Evolutionary conservation across 306 rosid genomes (phyloP), one percentile per base, ranked within the genome.

Genomic region (Quillaja saponaria): DNA sequence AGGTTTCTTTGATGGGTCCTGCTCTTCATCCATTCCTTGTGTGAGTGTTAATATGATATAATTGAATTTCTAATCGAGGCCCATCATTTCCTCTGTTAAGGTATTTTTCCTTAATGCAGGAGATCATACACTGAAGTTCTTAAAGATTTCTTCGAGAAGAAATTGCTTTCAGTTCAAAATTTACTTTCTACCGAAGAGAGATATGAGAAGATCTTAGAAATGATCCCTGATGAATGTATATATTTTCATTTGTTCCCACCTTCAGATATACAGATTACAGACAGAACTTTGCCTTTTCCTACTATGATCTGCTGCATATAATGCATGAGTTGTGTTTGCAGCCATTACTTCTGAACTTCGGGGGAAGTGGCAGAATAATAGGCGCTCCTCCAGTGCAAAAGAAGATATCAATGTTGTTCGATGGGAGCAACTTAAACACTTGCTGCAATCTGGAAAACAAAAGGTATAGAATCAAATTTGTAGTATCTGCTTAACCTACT

Each of bases 301-400:
- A 44, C 35, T 39, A 35, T 38, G 49, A 39, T 71, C 72, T 41
- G 6, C 72, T 41, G 6, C 15, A 67, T 69, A 42, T 57, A 18
- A 69, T 35, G 20, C 41, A 18, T 47, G 69, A 25, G 21, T 77
- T 69, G 31, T 60, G 53, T 73, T 73, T 81, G 75, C 94, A 92
- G 99, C 96, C 72, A 28, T 85, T 73, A 68, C 87, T 61, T 81
- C 96, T 57, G 95, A 92, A 74, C 92, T 88, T 39, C 75, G 95
- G 50, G 95, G 95, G 34, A 86, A 68, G 75, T 92, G 95, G 96
- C 88, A 92, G 68, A 95, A 84, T 13, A 78, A 67, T 66, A 78
- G 69, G 80, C 64, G 83, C 68, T 58, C 94, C 40, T 57, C 97
- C 41, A 49, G 50, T 61, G 66, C 83, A 39, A 92, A 83, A 76